Evolutionary conservation across 1,284 basidiomycete genomes (phyloP), one percentile per base, ranked within the genome.

Genomic region (Malassezia obtusa): DNA sequence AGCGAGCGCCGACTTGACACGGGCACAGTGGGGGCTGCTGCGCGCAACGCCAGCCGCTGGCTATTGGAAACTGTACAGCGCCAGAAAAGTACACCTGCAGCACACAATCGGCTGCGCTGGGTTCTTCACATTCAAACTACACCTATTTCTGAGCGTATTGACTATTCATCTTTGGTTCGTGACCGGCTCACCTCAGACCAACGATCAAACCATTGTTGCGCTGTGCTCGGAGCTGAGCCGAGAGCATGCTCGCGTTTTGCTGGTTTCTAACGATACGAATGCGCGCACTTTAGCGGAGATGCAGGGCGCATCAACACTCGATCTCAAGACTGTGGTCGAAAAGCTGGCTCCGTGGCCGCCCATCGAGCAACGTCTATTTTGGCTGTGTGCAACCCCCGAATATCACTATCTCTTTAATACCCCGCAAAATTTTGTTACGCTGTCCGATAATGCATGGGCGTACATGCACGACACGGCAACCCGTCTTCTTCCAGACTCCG

Each of bases 181-280:
- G 10, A 0, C 19, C 21, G 4, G 21, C 10, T 12, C 12, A 2
- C 25, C 45, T 6, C 22, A 49, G 49, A 56, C 53, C 28, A 56
- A 56, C 28, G 53, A 56, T 38, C 43, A 50, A 37, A 24, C 17
- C 14, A 56, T 56, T 25, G 49, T 56, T n/a, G 35, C 53, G 0
- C 44, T 56, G 11, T 50, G 53, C 25, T 25, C 44, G n/a, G 36
- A 39, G 11, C 21, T 56, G 11, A 19, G 19, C 9, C 8, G 11
- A 7, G 6, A 10, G 14, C 25, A 28, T 14, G 14, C 28, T 4
- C 39, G 14, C 12, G 31, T 56, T 17, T 35, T 40, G 7, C 41
- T 56, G 4, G 38, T 50, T 2, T 50, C 53, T 1, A 47, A 56
- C 22, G 53, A 56, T 41, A 50, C 49, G 11, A 56, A 56, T 35